These are phyloP conservation scores for Mycena alexandri DNA, from an alignment of 768 basidiomycete species.

Conservation along the genomic window DNA sequence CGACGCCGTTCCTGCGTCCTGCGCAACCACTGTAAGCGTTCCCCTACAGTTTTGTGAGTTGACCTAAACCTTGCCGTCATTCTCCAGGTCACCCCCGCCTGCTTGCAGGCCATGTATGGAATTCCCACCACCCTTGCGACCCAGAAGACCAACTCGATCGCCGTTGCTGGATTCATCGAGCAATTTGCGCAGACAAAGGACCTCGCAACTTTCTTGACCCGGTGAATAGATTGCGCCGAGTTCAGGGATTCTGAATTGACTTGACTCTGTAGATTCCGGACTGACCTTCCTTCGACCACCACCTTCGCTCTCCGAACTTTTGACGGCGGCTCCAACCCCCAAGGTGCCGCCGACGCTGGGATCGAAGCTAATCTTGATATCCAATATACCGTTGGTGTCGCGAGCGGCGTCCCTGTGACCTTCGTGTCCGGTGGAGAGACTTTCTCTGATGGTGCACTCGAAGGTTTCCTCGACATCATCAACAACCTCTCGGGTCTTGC, in stretches of 20 bases:
- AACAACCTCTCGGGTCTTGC: slow-evolving; percentile 44
- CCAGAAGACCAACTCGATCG: slow-evolving; percentile 40
- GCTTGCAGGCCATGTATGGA: slow-evolving; percentile 45
- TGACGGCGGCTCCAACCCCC: slow-evolving; percentile 52
- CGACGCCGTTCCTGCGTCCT: slow-evolving; percentile 41
- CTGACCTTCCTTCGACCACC: slow-evolving; percentile 48
- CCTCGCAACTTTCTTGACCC: slow-evolving; percentile 42
- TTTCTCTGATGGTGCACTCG: slow-evolving; percentile 45
- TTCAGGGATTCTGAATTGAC: no score
- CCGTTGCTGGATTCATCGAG: slow-evolving; percentile 42
- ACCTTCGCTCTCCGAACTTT: slow-evolving; percentile 51
- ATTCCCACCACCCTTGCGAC: slow-evolving; percentile 42
- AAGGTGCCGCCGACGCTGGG: slow-evolving; percentile 46
- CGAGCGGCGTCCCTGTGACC: slow-evolving; percentile 48
- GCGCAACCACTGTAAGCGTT: slow-evolving; percentile 33
- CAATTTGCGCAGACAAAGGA: slow-evolving; percentile 50
- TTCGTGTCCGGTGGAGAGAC: slow-evolving; percentile 51
- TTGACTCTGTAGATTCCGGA: slow-evolving; percentile 36
- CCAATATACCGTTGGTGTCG: slow-evolving; percentile 53
- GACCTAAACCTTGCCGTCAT: no score
- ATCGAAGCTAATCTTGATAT: slow-evolving; percentile 52
- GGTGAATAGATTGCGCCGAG: slow-evolving; percentile 17
- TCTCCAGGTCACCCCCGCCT: slow-evolving; percentile 39
- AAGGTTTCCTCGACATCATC: slow-evolving; percentile 51
- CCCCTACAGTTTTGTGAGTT: background rate